These are phyloP conservation scores for Bacterosira constricta DNA, from an alignment of 108 stramenopile species.

Conservation along the genomic window DNA sequence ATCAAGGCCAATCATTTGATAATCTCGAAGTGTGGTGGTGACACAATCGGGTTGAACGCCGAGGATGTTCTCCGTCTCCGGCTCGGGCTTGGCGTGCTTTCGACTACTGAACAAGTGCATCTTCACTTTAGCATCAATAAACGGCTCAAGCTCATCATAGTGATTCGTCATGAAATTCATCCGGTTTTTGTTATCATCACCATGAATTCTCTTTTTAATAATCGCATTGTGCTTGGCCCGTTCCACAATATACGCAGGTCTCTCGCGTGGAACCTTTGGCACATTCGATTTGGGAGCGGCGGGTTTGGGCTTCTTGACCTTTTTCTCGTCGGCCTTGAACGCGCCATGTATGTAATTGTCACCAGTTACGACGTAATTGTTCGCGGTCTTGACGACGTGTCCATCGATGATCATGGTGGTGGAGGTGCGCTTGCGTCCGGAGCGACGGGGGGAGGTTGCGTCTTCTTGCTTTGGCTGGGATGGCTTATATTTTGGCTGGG, in stretches of 20 bases:
- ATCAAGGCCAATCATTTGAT: conserved; percentile 87
- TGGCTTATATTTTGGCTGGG: background rate
- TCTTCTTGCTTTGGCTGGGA: background rate
- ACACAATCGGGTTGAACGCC: conserved; percentile 36
- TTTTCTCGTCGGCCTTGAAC: conserved; percentile 21
- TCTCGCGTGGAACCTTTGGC: background rate
- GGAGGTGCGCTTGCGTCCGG: conserved; percentile 46
- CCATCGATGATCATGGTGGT: conserved; percentile 61
- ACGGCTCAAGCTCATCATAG: conserved; percentile 33
- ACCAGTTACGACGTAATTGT: conserved; percentile 63
- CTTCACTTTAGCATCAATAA: conserved; percentile 40
- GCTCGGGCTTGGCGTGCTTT: background rate
- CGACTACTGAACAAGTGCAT: background rate
- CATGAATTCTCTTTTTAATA: conserved; percentile 17
- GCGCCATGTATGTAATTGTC: conserved; percentile 43
- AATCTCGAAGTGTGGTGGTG: conserved; percentile 70
- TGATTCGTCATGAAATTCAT: conserved; percentile 37
- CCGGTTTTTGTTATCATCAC: conserved; percentile 18
- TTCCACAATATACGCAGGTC: conserved; percentile 10
- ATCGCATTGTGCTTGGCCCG: conserved; percentile 37
- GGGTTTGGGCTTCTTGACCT: conserved; percentile 25
- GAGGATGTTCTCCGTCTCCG: background rate
- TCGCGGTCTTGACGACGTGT: conserved; percentile 51
- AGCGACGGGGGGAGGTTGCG: conserved; percentile 46
- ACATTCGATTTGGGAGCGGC: background rate